Conservation (phyloP, 192 early-diverging fungal species). For the Coemansia furcata region DNA sequence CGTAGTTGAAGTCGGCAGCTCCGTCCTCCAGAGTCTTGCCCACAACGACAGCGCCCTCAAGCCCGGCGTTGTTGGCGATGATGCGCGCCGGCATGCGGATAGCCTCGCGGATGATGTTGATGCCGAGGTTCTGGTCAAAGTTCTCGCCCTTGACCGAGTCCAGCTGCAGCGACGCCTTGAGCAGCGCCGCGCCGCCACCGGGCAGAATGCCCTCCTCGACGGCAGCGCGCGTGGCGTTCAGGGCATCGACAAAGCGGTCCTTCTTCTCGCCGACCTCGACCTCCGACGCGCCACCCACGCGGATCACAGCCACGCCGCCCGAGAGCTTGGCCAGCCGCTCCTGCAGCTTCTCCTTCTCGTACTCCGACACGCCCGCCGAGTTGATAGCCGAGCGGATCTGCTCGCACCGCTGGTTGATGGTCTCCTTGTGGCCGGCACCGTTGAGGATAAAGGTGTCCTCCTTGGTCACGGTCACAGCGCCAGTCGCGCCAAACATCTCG, state of each 20-base stretch:
- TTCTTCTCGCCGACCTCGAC: constrained; percentile 99
- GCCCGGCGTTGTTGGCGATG: constrained; percentile 97
- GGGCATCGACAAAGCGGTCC: constrained; percentile 98
- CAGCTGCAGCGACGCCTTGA: constrained; percentile 89
- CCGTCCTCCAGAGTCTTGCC: constrained; percentile 89
- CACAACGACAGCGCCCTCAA: constrained; percentile 94
- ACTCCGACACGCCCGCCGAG: constrained; percentile 81
- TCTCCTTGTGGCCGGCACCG: constrained; percentile 88
- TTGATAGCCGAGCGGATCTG: constrained; percentile 93
- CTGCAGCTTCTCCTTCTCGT: constrained; percentile 99
- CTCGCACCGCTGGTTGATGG: constrained; percentile 90
- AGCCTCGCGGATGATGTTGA: constrained; percentile 94
- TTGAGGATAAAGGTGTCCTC: constrained; percentile 99
- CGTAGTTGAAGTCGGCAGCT: constrained; percentile 80
- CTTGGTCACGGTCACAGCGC: constrained; percentile 91
- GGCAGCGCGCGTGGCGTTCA: constrained; percentile 98
- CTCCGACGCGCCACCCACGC: constrained; percentile 96
- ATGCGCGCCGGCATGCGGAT: constrained; percentile 90
- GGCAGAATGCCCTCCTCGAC: constrained; percentile 99
- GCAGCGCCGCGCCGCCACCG: constrained; percentile 94
- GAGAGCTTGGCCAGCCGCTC: constrained; percentile 98
- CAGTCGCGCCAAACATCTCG: constrained; percentile 89
- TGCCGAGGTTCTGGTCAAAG: constrained; percentile 99
- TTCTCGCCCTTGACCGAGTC: constrained; percentile 82
- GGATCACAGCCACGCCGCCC: constrained; percentile 99